Evolutionary conservation across 345 rosid species (phyloP), one percentile per base, ranked within the genome.

Genomic region (Atalantia buxifolia): DNA sequence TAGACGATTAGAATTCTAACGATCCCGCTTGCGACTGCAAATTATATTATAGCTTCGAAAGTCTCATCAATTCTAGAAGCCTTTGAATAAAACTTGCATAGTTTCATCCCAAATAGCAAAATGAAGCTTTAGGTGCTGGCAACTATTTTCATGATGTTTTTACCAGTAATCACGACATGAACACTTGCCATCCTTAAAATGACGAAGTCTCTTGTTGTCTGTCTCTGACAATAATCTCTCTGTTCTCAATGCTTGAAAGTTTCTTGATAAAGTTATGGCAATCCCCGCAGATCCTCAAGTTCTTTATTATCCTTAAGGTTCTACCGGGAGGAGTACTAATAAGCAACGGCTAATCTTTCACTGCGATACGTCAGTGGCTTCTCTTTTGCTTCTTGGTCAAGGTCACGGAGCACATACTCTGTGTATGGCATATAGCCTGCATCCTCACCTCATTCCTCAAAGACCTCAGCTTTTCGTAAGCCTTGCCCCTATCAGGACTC

Each of bases 291-390:
- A 76, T 76, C 40, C 79, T 76, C 30, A 76, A 40, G 25, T 76
- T 56, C 66, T 76, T 76, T 10, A 67, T 76, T 33, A 76, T 67
- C 36, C 79, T 67, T 36, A 67, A 63, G 25, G 73, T n/a, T 10
- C 73, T 56, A 2, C 79, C 73, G 9, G 66, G 66, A 36, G 66
- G 73, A 31, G 73, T 67, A 21, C 65, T 36, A 36, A 36, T 56
- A 62, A 76, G 66, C 79, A 76, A 76, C 55, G 73, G 79, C 73
- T 38, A 76, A 55, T 21, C 79, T 76, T 76, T 67, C 79, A 76
- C 79, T 67, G 71, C 56, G 73, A 76, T 56, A 18, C 73, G 56
- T 66, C 79, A 67, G 36, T 76, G 79, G 73, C 73, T 76, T 76
- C 73, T 67, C 66, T 76, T 67, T 67, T 35, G 73, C 79, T 35